Percentiles rank a stretch among this genome's conserved stretches.
Conservation (phyloP, 305 asterid species). For the Rubia tinctorum region DNA sequence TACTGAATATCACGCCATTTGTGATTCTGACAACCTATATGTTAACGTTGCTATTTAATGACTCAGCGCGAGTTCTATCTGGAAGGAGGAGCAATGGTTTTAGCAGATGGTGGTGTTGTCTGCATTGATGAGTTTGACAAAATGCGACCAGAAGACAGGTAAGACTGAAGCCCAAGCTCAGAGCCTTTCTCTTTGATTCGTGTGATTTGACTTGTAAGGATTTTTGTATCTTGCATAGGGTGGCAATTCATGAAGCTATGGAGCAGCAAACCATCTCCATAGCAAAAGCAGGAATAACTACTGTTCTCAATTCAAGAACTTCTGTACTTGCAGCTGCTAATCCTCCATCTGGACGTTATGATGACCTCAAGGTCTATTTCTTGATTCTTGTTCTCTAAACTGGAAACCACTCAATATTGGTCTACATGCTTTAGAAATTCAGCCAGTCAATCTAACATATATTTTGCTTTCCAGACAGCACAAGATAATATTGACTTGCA, state of each 20-base stretch:
- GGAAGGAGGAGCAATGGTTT: slow-evolving; percentile 99
- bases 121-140: slow-evolving; percentile 99
- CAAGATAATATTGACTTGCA: slow-evolving; percentile 98
- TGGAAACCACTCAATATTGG: slow-evolving; percentile 8
- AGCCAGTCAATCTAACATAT: slow-evolving; percentile 24
- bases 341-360: slow-evolving; percentile 99
- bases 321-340: slow-evolving; percentile 99
- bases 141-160: slow-evolving; percentile 99
- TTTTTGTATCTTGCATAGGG: slow-evolving; percentile 47
- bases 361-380: slow-evolving; percentile 83
- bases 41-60: slow-evolving; percentile 14
- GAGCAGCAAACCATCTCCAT: slow-evolving; percentile 99
- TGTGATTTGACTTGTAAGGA: slow-evolving; percentile 20
- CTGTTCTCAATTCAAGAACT: slow-evolving; percentile 98
- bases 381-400: slow-evolving; percentile 1
- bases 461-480: slow-evolving; percentile 67
- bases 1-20: slow-evolving; percentile 12
- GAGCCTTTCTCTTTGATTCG: slow-evolving; percentile 15
- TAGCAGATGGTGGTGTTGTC: slow-evolving; percentile 99
- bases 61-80: slow-evolving; percentile 93
- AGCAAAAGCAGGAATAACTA: slow-evolving; percentile 99
- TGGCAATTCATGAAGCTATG: slow-evolving; percentile 99
- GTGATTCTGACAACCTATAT: slow-evolving; percentile 10
- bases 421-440: slow-evolving; percentile 2
- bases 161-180: slow-evolving; percentile 7